phyloP scores from a whole-genome alignment of 1,284 basidiomycete genomes.

The Ceratobasidium sp. region DNA sequence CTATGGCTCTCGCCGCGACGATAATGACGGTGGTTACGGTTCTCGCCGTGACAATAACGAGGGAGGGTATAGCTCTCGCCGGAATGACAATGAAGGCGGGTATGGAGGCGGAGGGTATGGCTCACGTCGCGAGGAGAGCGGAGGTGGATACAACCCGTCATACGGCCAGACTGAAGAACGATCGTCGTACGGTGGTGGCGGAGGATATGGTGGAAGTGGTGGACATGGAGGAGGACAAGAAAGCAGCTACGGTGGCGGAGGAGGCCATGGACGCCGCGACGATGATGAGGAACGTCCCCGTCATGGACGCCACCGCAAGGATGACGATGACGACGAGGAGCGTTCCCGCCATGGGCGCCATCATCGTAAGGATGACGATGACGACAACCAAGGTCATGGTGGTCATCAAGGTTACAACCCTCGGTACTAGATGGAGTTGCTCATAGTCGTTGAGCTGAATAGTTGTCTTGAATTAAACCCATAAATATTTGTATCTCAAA shows the following conservation, averaged over 20 bases:
- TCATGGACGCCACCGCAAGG: too few relatives aligned
- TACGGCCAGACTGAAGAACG: too few relatives aligned
- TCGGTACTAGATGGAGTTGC: background rate
- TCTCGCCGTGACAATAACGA: constrained; percentile 13
- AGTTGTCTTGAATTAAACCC: constrained; percentile 12
- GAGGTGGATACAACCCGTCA: background rate
- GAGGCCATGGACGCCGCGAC: constrained; percentile 34
- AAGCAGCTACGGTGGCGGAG: constrained; percentile 45
- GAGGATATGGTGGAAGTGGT: constrained; percentile 45
- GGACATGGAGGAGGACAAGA: constrained; percentile 52
- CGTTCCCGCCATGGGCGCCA: background rate
- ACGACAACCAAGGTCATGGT: constrained; percentile 43
- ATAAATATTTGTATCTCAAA: constrained; percentile 8
- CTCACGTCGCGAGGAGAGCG: constrained; percentile 6
- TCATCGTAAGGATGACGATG: constrained; percentile 54
- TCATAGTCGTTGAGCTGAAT: background rate
- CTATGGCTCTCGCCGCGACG: constrained; percentile 3
- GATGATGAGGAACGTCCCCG: constrained; percentile 17
- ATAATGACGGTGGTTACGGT: background rate
- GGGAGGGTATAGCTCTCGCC: constrained; percentile 31
- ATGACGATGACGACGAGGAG: too few relatives aligned
- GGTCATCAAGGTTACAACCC: constrained; percentile 38
- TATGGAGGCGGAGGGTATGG: constrained; percentile 16
- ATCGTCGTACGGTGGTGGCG: background rate
- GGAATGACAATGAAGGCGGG: constrained; percentile 3